phyloP scores from a whole-genome alignment of 495 filamentous ascomycete species.

The Penicillium flavigenum region DNA sequence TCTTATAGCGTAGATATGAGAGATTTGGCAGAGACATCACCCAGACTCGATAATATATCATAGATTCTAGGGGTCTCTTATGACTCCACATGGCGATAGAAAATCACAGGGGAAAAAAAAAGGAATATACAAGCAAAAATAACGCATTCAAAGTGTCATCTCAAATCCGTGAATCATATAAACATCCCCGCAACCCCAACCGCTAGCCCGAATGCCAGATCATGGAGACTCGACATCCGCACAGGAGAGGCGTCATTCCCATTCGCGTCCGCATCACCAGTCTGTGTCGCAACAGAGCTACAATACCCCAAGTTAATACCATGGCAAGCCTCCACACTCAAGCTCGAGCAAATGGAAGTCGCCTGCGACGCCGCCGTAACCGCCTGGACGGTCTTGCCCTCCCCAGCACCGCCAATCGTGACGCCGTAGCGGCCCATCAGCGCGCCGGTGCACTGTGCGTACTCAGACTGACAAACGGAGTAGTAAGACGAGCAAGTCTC shows the following conservation, averaged over 20 bases:
- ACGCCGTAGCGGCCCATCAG: constrained; percentile 52
- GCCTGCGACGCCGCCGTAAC: constrained; percentile 52
- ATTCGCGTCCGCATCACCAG: constrained; percentile 30
- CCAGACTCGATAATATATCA: background rate
- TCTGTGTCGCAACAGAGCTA: constrained; percentile 37
- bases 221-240: constrained; percentile 39
- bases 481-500: constrained; percentile 67
- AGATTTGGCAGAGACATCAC: background rate
- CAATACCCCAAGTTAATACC: constrained; percentile 57
- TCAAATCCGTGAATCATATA: constrained; percentile 35
- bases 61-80: background rate
- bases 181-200: constrained; percentile 48
- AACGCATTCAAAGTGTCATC: constrained; percentile 7
- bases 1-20: background rate
- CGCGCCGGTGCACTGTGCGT: constrained; percentile 59
- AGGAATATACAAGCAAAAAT: constrained; percentile 12
- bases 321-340: constrained; percentile 60
- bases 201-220: constrained; percentile 41
- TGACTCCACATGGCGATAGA: background rate
- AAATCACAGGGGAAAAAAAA: constrained; percentile 5
- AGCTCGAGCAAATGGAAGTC: constrained; percentile 63
- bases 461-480: constrained; percentile 63
- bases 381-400: constrained; percentile 63
- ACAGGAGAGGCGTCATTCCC: constrained; percentile 33
- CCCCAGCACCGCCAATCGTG: constrained; percentile 44